phyloP scores from a whole-genome alignment of 805 yeast species.

The Trichomonascus vanleenenianus region DNA sequence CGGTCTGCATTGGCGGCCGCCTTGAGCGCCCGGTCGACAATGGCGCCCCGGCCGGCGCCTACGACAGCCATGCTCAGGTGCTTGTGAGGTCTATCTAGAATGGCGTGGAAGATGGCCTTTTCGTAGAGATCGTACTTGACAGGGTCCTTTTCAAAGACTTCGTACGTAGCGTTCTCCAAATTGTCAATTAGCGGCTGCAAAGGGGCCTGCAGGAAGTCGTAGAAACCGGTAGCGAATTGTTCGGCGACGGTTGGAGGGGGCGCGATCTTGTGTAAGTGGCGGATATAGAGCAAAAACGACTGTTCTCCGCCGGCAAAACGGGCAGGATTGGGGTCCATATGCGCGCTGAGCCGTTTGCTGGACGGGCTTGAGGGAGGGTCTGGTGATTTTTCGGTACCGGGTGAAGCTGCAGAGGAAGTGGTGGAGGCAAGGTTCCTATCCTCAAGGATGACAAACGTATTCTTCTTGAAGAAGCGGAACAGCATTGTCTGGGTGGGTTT shows the following conservation, averaged over 20 bases:
- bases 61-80: constrained; percentile 43
- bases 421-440: constrained; percentile 34
- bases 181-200: constrained; percentile 61
- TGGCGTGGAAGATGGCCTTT: constrained; percentile 51
- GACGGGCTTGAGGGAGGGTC: not conserved
- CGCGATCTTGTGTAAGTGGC: constrained; percentile 17
- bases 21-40: constrained; percentile 47
- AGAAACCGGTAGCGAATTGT: constrained; percentile 29
- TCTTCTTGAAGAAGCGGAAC: constrained; percentile 36
- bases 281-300: constrained; percentile 19
- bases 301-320: constrained; percentile 16
- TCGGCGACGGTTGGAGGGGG: constrained; percentile 28
- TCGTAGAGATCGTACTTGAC: constrained; percentile 64
- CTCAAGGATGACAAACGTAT: constrained; percentile 43
- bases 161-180: constrained; percentile 53
- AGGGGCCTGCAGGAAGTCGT: constrained; percentile 49
- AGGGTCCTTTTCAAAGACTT: constrained; percentile 61
- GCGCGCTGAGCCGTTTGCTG: not conserved
- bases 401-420: not conserved
- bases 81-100: constrained; percentile 30
- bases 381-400: not conserved
- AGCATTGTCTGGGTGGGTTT: constrained; percentile 47
- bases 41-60: constrained; percentile 88
- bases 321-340: constrained; percentile 3
- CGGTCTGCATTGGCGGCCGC: constrained; percentile 30